A percentile compares a stretch with the other conserved stretches of the same genome.
These are phyloP conservation scores for Suhomyces bribrorum DNA, from an alignment of 1,139 yeast genomes.

Conservation along the genomic window DNA sequence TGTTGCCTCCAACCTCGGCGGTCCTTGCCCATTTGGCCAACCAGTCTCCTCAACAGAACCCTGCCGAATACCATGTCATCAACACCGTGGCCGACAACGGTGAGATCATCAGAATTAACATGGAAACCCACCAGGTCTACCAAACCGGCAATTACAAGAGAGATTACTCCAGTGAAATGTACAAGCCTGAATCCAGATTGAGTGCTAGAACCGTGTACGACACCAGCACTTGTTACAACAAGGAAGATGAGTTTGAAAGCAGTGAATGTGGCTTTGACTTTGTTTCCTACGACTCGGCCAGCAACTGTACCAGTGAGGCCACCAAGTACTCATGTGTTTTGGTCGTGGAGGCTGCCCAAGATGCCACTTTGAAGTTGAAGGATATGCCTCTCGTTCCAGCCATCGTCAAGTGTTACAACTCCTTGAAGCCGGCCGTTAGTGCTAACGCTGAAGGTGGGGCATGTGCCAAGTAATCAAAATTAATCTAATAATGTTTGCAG, in stretches of 20 bases:
- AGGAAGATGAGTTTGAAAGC: constrained; percentile 13
- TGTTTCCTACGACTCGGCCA: constrained; percentile 14
- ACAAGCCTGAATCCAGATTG: constrained; percentile 11
- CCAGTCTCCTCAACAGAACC: constrained; percentile 8
- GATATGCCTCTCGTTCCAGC: constrained; percentile 15
- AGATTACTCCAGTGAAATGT: constrained; percentile 15
- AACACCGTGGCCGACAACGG: constrained; percentile 17
- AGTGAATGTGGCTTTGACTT: constrained; percentile 17
- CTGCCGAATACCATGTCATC: constrained; percentile 15
- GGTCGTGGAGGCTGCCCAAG: constrained; percentile 14
- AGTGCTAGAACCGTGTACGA: constrained; percentile 8
- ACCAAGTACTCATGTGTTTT: constrained; percentile 20
- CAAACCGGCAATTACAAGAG: constrained; percentile 16
- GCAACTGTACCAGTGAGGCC: constrained; percentile 12
- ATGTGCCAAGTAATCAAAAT: constrained; percentile 13
- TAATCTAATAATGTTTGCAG: constrained; percentile 1
- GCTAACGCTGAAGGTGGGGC: constrained; percentile 16
- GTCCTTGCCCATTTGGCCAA: constrained; percentile 14
- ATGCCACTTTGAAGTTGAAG: constrained; percentile 14
- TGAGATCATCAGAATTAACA: constrained; percentile 17
- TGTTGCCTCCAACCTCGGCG: constrained; percentile 18
- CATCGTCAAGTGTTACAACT: constrained; percentile 17
- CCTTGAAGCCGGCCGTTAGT: constrained; percentile 10
- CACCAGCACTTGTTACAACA: constrained; percentile 16
- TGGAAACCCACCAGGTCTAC: constrained; percentile 17